Evolutionary conservation across 1,284 basidiomycete species (phyloP), one percentile per base, ranked within the genome.

Genomic region (Puccinia horiana): DNA sequence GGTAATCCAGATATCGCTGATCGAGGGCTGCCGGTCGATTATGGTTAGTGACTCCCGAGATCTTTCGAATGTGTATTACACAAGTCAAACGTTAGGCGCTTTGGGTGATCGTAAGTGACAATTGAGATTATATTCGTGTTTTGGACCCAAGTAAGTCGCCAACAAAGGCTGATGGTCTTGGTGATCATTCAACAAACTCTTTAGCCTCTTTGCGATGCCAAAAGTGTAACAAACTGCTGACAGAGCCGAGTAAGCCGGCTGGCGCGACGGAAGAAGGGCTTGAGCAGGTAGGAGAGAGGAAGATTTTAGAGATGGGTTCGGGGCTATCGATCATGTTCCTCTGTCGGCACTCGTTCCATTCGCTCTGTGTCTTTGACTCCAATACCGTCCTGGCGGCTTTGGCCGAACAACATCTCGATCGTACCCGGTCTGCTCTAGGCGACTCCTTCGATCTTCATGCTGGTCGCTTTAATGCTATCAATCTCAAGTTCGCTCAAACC

Each of bases 11-110:
- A 93, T 94, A 42, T 95, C 93, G 0, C 87, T 98, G 5, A 88
- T 97, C 69, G 94, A 96, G 84, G 95, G 95, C 0, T 96, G 95
- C 86, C 92, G 94, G 87, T 91, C 91, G 1, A 94, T 97, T 79
- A 86, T 97, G 83, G 90, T 93, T 79, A 91, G 93, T 23, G 95
- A 97, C 86, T 92, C 92, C 84, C 89, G 91, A 0, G 90, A 91
- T 58, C 89, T 96, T n/a, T 92, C 92, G 1, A 88, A 89, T 74
- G 89, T 89, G 83, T 88, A 96, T 79, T 91, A 94, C 84, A 89
- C 87, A 76, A 91, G 91, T 63, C 95, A 97, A 87, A 92, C 91
- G 0, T 90, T 90, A 63, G 94, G 94, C 0, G 93, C 92, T 84
- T 91, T 92, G 85, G 88, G 93, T 23, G 90, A 90, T 52, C 89